Percentiles rank a stretch among this genome's conserved stretches.
Evolutionary conservation across 179 eudicot species (phyloP).

Genomic region (Gypsophila paniculata): DNA sequence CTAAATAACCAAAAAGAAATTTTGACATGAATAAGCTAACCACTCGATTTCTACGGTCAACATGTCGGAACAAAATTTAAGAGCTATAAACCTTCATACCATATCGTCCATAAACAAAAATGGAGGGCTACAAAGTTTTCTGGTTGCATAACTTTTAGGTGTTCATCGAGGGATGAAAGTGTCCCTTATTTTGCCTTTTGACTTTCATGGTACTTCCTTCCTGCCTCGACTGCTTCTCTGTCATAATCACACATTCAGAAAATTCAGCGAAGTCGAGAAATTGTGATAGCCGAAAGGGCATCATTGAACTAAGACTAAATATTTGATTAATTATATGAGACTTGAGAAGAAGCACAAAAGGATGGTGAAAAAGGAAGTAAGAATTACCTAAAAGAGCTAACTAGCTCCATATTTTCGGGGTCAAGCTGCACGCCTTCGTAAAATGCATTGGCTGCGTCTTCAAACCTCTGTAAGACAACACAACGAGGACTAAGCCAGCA

Average conservation of each 20-base stretch:
- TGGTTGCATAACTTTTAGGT: background rate
- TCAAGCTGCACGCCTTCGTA: slow-evolving; percentile 84
- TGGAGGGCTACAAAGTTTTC: background rate
- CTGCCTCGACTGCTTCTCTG: slow-evolving; percentile 98
- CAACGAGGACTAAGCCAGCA: background rate
- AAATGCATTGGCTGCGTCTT: slow-evolving; percentile 93
- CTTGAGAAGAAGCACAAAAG: slow-evolving; percentile 7
- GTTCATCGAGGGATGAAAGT: background rate
- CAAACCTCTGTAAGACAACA: slow-evolving; percentile 59
- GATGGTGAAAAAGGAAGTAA: background rate
- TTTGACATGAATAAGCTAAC: no score
- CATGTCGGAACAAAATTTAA: background rate
- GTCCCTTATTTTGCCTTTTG: slow-evolving; percentile 31
- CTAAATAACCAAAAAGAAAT: no score
- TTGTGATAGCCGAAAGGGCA: background rate
- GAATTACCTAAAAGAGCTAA: slow-evolving; percentile 76
- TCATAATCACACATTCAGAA: slow-evolving; percentile 8
- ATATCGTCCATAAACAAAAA: background rate
- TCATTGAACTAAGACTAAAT: no score
- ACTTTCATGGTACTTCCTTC: slow-evolving; percentile 60
- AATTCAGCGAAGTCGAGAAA: background rate
- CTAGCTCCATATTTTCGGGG: slow-evolving; percentile 89
- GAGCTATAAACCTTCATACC: background rate
- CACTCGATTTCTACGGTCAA: no score
- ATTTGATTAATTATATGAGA: background rate